phyloP scores from a whole-genome alignment of 805 yeast genomes.

The Nakazawaea molendinolei region DNA sequence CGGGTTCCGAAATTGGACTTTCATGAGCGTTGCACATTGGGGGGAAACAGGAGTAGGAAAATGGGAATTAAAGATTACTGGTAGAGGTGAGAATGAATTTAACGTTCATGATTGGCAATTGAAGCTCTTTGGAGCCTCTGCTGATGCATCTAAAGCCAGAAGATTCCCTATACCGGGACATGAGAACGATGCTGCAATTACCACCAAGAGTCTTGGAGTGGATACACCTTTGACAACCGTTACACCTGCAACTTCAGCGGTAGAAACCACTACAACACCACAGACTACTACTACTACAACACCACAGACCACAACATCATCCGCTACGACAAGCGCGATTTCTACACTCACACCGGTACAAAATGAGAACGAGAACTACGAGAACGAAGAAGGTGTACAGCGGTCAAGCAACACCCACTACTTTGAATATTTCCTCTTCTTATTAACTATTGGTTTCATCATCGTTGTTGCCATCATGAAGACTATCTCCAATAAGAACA shows the following conservation, averaged over 20 bases:
- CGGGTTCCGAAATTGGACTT: slow-evolving; percentile 81
- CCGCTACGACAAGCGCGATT: slow-evolving; percentile 11
- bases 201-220: slow-evolving; percentile 9
- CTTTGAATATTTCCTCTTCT: slow-evolving; percentile 54
- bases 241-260: slow-evolving; percentile 5
- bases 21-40: slow-evolving; percentile 98
- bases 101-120: slow-evolving; percentile 66
- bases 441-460: slow-evolving; percentile 54
- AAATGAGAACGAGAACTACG: slow-evolving; percentile 9
- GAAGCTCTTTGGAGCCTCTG: slow-evolving; percentile 74
- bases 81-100: slow-evolving; percentile 28
- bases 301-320: slow-evolving; percentile 10
- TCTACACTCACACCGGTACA: slow-evolving; percentile 15
- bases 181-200: slow-evolving; percentile 9
- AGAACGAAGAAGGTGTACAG: slow-evolving; percentile 24
- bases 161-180: slow-evolving; percentile 27
- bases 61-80: slow-evolving; percentile 69
- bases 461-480: slow-evolving; percentile 36
- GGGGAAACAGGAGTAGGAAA: slow-evolving; percentile 76
- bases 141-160: slow-evolving; percentile 56
- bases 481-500: slow-evolving; percentile 32
- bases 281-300: slow-evolving; percentile 13
- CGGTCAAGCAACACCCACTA: slow-evolving; percentile 38
- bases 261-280: slow-evolving; percentile 13
- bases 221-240: slow-evolving; percentile 5